Base-by-base conservation (phyloP, 352 stramenopile genomes). In the Pythium brassicae region DNA sequence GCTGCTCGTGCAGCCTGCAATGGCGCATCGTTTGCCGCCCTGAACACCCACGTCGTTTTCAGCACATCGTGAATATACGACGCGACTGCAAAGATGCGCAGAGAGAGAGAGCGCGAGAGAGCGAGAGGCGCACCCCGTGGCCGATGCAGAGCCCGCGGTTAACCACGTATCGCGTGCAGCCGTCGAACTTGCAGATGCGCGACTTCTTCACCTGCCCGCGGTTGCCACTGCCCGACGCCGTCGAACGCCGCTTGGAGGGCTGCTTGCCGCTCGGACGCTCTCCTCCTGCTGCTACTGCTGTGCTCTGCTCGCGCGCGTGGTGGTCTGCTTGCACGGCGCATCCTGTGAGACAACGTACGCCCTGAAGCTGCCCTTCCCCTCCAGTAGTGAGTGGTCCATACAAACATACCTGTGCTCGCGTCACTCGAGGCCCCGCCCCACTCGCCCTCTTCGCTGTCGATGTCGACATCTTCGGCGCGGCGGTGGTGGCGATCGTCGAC, bases 131-230 rank as follows among this genome's bases (percentile, higher is more conserved):
- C 46, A 79, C 68, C 27, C 83, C 83, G 59, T 92, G 83, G 48
- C 76, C 76, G 55, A 88, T 87, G 53, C 80, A 92, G 15, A 88
- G 69, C 15, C 83, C 81, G 45, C 80, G 79, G 62, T 88, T 87
- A 26, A 89, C 76, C 39, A 88, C 76, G 57, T 89, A 90, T 37
- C 76, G 75, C 22, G 76, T 88, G 64, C 83, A 92, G 56, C 75
- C 74, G 10, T 89, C 73, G 50, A 86, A 73, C 58, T 87, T 87
- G 68, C 83, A 92, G 37, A 87, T 86, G 26, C 82, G 76, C 55
- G 80, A 88, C 39, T 83, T 86, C 56, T 88, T 85, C 23, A 85
- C 63, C 40, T 54, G 57, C 10, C 25, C 37, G 37, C 17, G 68
- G 45, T 55, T 39, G 19, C 42, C n/a, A 2, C 39, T 12, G 14